Evolutionary conservation across 225 moss, liverwort and hornwort genomes (phyloP), one percentile per base, ranked within the genome.

Genomic region (Marchantia paleacea): DNA sequence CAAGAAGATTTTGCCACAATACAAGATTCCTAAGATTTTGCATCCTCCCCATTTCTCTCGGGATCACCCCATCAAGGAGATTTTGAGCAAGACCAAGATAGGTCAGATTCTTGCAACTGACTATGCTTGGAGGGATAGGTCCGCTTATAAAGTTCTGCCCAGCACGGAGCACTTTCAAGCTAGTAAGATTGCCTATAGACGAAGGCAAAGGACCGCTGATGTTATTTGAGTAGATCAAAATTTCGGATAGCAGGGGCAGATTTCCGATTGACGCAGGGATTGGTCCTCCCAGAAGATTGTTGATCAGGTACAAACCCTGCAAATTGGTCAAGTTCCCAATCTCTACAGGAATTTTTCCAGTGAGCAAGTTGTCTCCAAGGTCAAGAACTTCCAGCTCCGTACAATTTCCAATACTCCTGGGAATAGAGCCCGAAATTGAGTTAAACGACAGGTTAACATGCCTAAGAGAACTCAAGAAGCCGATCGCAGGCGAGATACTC

Each of bases 191-290:
- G 13, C 80, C 80, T 14, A 80, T 14, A 49, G 80, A 80, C 0
- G 72, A 57, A 50, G 80, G 80, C 51, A 80, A 80, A 52, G 63
- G 16, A 74, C 80, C 80, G 49, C 28, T 80, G 61, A 80, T 48
- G 71, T 80, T 80, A 80, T 80, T 80, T 39, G 73, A 73, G 61
- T 80, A 80, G 16, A 80, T 60, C 49, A 80, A 61, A 74, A 80
- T 26, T 31, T 73, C 80, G 26, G 65, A 18, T 60, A 80, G 48
- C n/a, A 60, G 0, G 24, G 49, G 48, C 18, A 80, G 80, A 49
- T 80, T 73, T 4, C 57, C 72, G 13, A 80, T 74, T 9, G 60
- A 55, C 3, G 80, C 61, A 3, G 80, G 80, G 0, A 80, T 72
- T 30, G 60, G 26, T 25, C 80, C 80, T 73, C 73, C 80, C 3